Evolutionary conservation across 2,329 filamentous ascomycete species (phyloP), one percentile per base, ranked within the genome.

Genomic region (Ampelomyces quisqualis): DNA sequence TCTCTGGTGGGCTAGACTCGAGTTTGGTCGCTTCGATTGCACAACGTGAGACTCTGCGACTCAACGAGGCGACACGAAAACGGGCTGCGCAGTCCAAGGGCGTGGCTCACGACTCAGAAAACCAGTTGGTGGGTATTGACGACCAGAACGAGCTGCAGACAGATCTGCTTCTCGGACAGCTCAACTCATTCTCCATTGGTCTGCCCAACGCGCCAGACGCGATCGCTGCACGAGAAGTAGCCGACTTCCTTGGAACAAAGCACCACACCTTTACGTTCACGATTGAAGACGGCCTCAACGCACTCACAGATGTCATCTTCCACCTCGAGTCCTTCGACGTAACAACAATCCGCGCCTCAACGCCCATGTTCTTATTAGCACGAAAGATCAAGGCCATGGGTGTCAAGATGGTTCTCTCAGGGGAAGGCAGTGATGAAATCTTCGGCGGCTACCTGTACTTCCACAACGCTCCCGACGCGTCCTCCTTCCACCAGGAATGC

Each of bases 351-450:
- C 90, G 93, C 66, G 93, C 93, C 40, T 97, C 91, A 8, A 98
- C 93, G 8, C 93, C 93, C 54, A 98, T 98, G 93, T 98, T 96
- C 75, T 77, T 98, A 51, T 80, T 98, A 33, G 93, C 89, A 48
- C 85, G 94, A 69, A 98, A 98, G 79, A 98, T 98, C 78, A 98
- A 98, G 79, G 93, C 90, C 23, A 91, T 96, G 84, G 93, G 93
- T 51, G 88, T 98, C 66, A 98, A 98, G 82, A 98, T 98, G 93
- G 93, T 98, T 42, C 80, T 98, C 49, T 94, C 87, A 62, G 93
- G 93, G 48, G 93, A 98, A 74, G 93, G 93, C 34, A 93, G 87
- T 63, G 93, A 98, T 70, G 93, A 98, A 75, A 96, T 96, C 68
- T 97, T 97, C 58, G 93, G 93, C 50, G 93, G 93, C 38, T 98